Evolutionary conservation across 805 yeast species (phyloP), one percentile per base, ranked within the genome.

Genomic region (Candida gorgasii): DNA sequence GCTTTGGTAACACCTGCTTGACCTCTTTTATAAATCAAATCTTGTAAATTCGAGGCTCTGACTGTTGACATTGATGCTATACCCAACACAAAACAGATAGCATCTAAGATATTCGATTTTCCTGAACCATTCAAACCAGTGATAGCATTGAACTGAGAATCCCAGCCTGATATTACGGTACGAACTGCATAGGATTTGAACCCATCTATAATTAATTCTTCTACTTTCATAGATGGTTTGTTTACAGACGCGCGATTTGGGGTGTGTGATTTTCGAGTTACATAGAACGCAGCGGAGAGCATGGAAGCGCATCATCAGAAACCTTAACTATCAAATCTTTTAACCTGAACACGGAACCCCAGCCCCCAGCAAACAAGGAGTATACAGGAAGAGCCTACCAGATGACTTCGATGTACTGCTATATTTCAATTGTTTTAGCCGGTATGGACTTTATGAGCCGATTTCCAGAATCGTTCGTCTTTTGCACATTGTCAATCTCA

Each of bases 1-100:
- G 99, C 99, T 59, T 89, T 90, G 1, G 97, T 90, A 11, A 92
- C 92, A 51, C 98, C 98, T 0, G 99, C 98, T 61, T 93, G 99
- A 9, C 99, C 99, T 53, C 98, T 79, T 55, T 93, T 93, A 62
- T 93, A 93, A 39, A 93, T 93, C 59, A 93, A 77, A 62, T 93
- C 99, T 58, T 92, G 97, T 30, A 90, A 69, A 57, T 84, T 90
- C 5, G 89, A 83, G 0, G 99, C 99, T 59, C 99, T 75, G 19
- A 95, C 97, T 0, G 96, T 86, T n/a, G 87, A 62, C 93, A 92
- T 89, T 9, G 95, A 81, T 1, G 96, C 84, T 46, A 93, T 90
- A 42, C 99, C 99, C 24, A 93, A 73, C n/a, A 95, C 99, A 64
- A 93, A 93, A 65, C 99, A 93, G 44, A 93, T 92, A 43, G 99